phyloP scores from a whole-genome alignment of 2,329 filamentous ascomycete genomes.

The Penicillium vulpinum region DNA sequence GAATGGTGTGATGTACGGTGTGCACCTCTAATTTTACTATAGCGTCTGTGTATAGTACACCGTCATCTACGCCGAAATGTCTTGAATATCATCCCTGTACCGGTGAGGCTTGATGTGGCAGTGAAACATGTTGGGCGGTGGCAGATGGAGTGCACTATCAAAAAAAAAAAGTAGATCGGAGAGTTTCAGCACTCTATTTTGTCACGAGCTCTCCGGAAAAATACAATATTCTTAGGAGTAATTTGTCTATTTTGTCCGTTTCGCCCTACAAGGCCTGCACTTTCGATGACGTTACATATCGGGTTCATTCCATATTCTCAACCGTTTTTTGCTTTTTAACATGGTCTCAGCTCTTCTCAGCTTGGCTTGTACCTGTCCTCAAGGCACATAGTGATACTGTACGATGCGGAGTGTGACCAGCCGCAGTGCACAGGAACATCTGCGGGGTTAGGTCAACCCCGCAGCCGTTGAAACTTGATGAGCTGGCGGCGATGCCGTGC shows the following conservation, averaged over 20 bases:
- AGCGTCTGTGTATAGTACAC: constrained; percentile 6
- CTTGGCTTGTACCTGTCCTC: neutral
- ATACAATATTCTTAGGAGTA: neutral
- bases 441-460: constrained; percentile 22
- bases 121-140: constrained; percentile 34
- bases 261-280: constrained; percentile 1
- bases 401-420: constrained; percentile 1
- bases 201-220: constrained; percentile 10
- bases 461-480: constrained; percentile 20
- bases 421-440: constrained; percentile 9
- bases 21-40: constrained; percentile 8
- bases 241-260: neutral
- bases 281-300: neutral
- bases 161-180: constrained; percentile 19
- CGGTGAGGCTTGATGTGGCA: constrained; percentile 35
- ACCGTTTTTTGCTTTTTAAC: neutral
- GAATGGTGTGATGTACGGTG: neutral
- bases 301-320: neutral
- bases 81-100: constrained; percentile 7
- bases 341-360: neutral
- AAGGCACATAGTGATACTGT: neutral
- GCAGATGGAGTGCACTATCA: constrained; percentile 22
- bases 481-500: constrained; percentile 23
- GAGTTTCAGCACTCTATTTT: constrained; percentile 22
- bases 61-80: constrained; percentile 6